Conservation (phyloP, 1,139 yeast genomes). For the Lodderomyces margitis region DNA sequence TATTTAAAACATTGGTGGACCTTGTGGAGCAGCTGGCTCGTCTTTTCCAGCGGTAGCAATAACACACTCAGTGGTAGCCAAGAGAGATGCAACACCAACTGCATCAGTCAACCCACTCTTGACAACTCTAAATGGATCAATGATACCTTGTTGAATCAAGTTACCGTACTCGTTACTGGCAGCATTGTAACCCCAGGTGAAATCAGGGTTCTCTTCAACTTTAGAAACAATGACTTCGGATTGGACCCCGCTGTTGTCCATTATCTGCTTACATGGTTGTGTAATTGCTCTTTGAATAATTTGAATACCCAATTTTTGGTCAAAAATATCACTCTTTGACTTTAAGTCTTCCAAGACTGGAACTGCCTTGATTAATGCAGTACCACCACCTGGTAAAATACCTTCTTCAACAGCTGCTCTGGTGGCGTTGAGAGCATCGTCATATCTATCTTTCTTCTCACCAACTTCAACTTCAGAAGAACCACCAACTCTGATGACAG, state of each 20-base stretch:
- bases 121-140: conserved; percentile 98
- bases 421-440: conserved; percentile 98
- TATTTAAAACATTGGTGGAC: conserved; percentile 37
- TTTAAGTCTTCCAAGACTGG: conserved; percentile 73
- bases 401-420: conserved; percentile 99
- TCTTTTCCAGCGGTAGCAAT: conserved; percentile 97
- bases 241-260: conserved; percentile 98
- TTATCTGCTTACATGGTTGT: conserved; percentile 95
- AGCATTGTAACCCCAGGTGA: conserved; percentile 92
- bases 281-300: conserved; percentile 94
- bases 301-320: conserved; percentile 96
- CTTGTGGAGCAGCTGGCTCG: conserved; percentile 62
- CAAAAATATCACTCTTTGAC: conserved; percentile 76
- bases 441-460: conserved; percentile 99
- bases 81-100: conserved; percentile 94
- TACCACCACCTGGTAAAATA: conserved; percentile 99
- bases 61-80: conserved; percentile 99
- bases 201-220: conserved; percentile 81
- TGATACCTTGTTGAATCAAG: conserved; percentile 96
- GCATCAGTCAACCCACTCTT: conserved; percentile 97
- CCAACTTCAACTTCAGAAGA: conserved; percentile 98
- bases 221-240: conserved; percentile 97
- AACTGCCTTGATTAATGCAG: conserved; percentile 95
- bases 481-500: conserved; percentile 98
- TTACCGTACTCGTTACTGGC: conserved; percentile 93